Conservation (phyloP, 768 basidiomycete genomes). For the Kockovaella imperatae region DNA sequence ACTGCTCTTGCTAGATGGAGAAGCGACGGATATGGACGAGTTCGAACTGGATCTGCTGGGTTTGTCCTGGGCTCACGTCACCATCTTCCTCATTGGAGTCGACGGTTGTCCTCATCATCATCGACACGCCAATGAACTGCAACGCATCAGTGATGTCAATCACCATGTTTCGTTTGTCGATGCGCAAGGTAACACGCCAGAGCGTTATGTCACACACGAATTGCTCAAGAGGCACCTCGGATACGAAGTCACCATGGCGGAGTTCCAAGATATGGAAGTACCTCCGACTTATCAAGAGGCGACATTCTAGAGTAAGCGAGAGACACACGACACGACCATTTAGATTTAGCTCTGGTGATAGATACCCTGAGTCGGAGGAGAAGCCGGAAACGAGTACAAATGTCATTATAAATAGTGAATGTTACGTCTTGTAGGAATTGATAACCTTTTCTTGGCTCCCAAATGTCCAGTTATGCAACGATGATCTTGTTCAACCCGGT, state of each 20-base stretch:
- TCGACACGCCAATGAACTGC: constrained; percentile 20
- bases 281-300: constrained; percentile 6
- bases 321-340: too few species aligned
- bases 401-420: too few species aligned
- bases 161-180: constrained; percentile 15
- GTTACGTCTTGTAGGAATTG: too few species aligned
- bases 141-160: constrained; percentile 21
- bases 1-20: constrained; percentile 20
- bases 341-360: too few species aligned
- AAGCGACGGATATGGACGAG: constrained; percentile 28
- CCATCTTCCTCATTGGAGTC: constrained; percentile 22
- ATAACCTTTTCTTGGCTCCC: too few species aligned
- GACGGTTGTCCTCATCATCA: constrained; percentile 25
- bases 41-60: constrained; percentile 23
- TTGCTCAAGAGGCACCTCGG: constrained; percentile 11
- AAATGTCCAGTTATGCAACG: too few species aligned
- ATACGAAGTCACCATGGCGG: constrained; percentile 4
- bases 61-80: constrained; percentile 17
- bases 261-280: constrained; percentile 6
- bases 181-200: constrained; percentile 14
- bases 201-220: constrained; percentile 13
- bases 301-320: too few species aligned
- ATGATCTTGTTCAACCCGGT: too few species aligned
- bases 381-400: too few species aligned
- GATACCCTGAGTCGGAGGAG: too few species aligned